These are phyloP conservation scores for Hawksworthiomyces lignivorus DNA, from an alignment of 2,329 filamentous ascomycete species.

Conservation along the genomic window DNA sequence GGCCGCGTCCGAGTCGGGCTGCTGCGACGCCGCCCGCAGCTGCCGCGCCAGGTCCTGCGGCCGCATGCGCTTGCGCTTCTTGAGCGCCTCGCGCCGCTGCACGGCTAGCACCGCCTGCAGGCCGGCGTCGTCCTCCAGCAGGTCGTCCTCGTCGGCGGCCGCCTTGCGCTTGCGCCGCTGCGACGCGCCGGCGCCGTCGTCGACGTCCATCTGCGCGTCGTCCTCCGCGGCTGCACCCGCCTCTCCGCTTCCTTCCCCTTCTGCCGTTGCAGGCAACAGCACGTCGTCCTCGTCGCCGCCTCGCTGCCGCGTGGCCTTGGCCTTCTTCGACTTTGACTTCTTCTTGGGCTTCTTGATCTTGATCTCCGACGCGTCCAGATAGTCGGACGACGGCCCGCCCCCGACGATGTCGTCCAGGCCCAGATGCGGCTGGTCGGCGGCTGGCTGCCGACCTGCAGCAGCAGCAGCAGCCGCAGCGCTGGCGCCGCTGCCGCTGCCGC, in stretches of 20 bases:
- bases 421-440: conserved; percentile 57
- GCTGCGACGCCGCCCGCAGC: conserved; percentile 54
- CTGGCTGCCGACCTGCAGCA: background rate
- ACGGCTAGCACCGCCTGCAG: conserved; percentile 76
- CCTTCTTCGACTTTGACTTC: conserved; percentile 72
- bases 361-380: conserved; percentile 75
- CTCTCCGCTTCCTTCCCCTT: background rate
- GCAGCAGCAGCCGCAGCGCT: conserved; percentile 14
- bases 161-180: conserved; percentile 53
- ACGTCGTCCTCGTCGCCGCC: conserved; percentile 51
- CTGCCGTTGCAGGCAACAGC: conserved; percentile 37
- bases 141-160: conserved; percentile 45
- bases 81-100: conserved; percentile 77
- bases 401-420: conserved; percentile 62
- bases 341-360: conserved; percentile 94
- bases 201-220: conserved; percentile 61
- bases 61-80: conserved; percentile 80
- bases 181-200: conserved; percentile 42
- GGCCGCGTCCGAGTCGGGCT: background rate
- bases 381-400: conserved; percentile 72
- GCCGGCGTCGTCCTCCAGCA: conserved; percentile 85
- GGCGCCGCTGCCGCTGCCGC: background rate
- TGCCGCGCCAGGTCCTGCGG: conserved; percentile 84
- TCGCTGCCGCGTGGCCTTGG: conserved; percentile 68
- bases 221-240: background rate